A percentile compares a stretch with the other conserved stretches of the same genome.
phyloP scores from a whole-genome alignment of 495 filamentous ascomycete genomes.

The Aspergillus egyptiacus region DNA sequence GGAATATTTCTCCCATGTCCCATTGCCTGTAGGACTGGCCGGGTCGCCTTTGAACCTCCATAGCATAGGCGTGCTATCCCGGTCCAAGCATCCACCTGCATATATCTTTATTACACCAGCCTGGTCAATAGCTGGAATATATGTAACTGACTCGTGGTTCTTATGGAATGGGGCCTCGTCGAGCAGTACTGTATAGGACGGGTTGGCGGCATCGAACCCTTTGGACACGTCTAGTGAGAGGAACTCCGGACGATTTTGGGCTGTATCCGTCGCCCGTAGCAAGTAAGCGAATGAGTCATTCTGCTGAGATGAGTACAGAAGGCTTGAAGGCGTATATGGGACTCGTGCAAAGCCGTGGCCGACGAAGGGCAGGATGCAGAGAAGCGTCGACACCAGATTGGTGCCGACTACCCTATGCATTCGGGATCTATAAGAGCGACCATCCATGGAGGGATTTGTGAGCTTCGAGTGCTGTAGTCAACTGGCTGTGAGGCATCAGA shows the following conservation, averaged over 20 bases:
- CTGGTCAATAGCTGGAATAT: slow-evolving; percentile 57
- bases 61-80: slow-evolving; percentile 32
- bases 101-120: slow-evolving; percentile 64
- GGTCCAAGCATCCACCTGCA: slow-evolving; percentile 56
- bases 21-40: slow-evolving; percentile 40
- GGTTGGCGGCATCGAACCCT: slow-evolving; percentile 44
- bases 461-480: slow-evolving; percentile 8
- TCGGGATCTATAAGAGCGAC: slow-evolving; percentile 10
- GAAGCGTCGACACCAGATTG: slow-evolving; percentile 14
- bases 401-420: slow-evolving; percentile 18
- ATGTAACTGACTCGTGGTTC: slow-evolving; percentile 40
- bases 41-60: slow-evolving; percentile 51
- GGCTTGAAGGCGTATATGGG: slow-evolving; percentile 69
- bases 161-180: slow-evolving; percentile 60
- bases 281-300: slow-evolving; percentile 53
- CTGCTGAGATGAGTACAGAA: slow-evolving; percentile 51
- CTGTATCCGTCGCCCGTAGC: slow-evolving; percentile 46
- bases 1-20: slow-evolving; percentile 47
- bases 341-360: slow-evolving; percentile 34
- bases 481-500: slow-evolving; percentile 16
- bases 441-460: slow-evolving; percentile 17
- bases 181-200: slow-evolving; percentile 52
- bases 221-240: slow-evolving; percentile 59
- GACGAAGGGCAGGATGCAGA: slow-evolving; percentile 21
- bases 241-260: slow-evolving; percentile 40